Base-by-base conservation (phyloP, 768 basidiomycete genomes). In the Hypholoma sublateritium region DNA sequence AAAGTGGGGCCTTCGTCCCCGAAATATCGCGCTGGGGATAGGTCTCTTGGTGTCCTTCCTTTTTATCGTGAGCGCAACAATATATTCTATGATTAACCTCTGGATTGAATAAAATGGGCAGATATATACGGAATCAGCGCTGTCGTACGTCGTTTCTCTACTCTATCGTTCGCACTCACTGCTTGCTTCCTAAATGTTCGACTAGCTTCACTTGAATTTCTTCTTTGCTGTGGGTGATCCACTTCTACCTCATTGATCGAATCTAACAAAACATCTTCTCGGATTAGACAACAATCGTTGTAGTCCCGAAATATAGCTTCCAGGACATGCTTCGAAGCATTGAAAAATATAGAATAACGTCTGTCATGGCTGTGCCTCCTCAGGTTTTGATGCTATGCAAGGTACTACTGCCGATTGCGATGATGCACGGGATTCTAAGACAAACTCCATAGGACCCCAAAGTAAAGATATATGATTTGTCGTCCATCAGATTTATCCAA, bases 311-410 rank as follows among this genome's bases (percentile, higher is more conserved):
- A 28, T 59, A 54, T 25, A 50, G 35, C 36, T 59, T 59, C 17
- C n/a, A 35, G 14, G 53, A 54, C 6, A 59, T 59, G 57, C 57
- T 59, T 17, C 35, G 46, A 22, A 59, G 57, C 47, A 54, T 55
- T 25, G 53, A 49, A 12, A 47, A 47, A n/a, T 50, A 59, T 41
- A 53, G 50, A 47, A 50, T 59, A 11, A 59, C 47, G 24, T 49
- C 46, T 0, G 46, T 59, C 17, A 42, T 54, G 47, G 35, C 52
- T 22, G 56, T 57, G 17, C 56, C 56, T 47, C 56, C 56, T 9
- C 56, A 57, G 39, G 50, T 52, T 4, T 28, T 57, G 5, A 42
- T 52, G 7, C 45, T 57, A n/a, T 51, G 50, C 50, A 57, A 57
- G 50, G 56, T 57, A 16, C 13, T 32, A 14, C n/a, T 36, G 32